Evolutionary conservation across 768 basidiomycete genomes (phyloP).

Genomic region (Calvatia gigantea): DNA sequence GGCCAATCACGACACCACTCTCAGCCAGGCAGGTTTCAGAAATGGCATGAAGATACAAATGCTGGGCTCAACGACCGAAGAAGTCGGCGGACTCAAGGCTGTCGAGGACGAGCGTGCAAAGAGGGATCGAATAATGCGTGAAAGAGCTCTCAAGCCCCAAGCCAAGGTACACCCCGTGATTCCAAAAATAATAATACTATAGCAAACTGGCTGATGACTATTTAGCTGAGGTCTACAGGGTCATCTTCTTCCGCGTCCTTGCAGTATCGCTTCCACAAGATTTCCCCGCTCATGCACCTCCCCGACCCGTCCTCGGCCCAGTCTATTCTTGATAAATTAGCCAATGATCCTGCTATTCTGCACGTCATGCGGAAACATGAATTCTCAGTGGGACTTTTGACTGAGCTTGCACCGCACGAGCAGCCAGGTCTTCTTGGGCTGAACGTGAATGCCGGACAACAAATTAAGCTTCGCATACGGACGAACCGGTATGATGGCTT

Average conservation of each 20-base stretch:
- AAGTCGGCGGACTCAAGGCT: constrained; percentile 50
- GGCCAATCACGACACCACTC: constrained; percentile 25
- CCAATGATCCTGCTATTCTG: constrained; percentile 67
- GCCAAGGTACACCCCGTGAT: constrained; percentile 46
- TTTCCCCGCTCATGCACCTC: constrained; percentile 60
- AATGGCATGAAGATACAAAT: constrained; percentile 67
- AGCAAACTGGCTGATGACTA: constrained; percentile 30
- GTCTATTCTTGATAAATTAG: constrained; percentile 50
- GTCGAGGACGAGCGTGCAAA: constrained; percentile 56
- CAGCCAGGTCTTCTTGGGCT: constrained; percentile 67
- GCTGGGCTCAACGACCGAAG: constrained; percentile 60
- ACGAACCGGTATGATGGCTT: constrained; percentile 75
- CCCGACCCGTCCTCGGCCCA: constrained; percentile 59
- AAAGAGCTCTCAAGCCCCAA: constrained; percentile 53
- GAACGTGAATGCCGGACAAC: constrained; percentile 58
- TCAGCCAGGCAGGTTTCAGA: constrained; percentile 50
- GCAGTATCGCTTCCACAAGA: constrained; percentile 59
- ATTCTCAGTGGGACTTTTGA: constrained; percentile 65
- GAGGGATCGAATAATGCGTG: constrained; percentile 54
- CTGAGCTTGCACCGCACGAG: constrained; percentile 78
- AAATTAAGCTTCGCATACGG: constrained; percentile 65
- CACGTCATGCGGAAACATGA: constrained; percentile 70
- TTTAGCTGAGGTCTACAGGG: constrained; percentile 17
- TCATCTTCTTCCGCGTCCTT: constrained; percentile 31
- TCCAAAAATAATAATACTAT: neutral